A percentile compares a stretch with the other conserved stretches of the same genome.
Conservation (phyloP, 2,329 filamentous ascomycete genomes). For the Beauveria asiatica region DNA sequence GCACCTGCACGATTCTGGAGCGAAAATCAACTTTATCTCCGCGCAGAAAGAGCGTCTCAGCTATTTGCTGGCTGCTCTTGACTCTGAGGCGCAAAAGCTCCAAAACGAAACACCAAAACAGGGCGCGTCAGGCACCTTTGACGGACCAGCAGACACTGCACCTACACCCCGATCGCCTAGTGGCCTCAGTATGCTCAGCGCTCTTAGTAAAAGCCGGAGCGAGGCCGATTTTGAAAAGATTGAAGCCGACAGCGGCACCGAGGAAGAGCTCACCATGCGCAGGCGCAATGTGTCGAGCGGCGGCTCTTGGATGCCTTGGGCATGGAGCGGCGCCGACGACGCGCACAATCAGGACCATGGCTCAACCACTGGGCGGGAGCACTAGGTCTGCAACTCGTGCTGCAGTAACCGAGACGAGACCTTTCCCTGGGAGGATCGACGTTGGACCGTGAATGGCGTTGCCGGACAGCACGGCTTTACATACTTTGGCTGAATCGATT, state of each 20-base stretch:
- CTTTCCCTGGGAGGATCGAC: slow-evolving; percentile 1
- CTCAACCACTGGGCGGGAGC: slow-evolving; percentile 32
- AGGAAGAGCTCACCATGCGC: slow-evolving; percentile 37
- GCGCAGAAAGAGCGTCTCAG: slow-evolving; percentile 72
- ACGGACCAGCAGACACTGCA: slow-evolving; percentile 23
- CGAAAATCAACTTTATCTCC: slow-evolving; percentile 67
- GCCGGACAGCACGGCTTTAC: slow-evolving; percentile 8
- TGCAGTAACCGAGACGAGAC: not conserved
- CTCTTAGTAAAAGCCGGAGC: slow-evolving; percentile 71
- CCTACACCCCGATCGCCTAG: slow-evolving; percentile 35
- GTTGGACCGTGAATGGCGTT: slow-evolving; percentile 11
- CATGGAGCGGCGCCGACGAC: slow-evolving; percentile 25
- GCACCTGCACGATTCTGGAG: slow-evolving; percentile 51
- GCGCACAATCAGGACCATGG: slow-evolving; percentile 17
- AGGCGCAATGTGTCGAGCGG: slow-evolving; percentile 21
- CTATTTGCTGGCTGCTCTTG: slow-evolving; percentile 66
- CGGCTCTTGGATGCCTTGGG: slow-evolving; percentile 42
- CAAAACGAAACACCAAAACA: slow-evolving; percentile 26
- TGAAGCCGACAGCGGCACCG: slow-evolving; percentile 61
- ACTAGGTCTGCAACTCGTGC: slow-evolving; percentile 19
- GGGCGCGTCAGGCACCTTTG: slow-evolving; percentile 16
- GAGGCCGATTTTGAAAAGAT: slow-evolving; percentile 88
- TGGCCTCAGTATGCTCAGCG: slow-evolving; percentile 42
- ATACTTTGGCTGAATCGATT: slow-evolving; percentile 4
- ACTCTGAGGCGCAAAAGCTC: slow-evolving; percentile 64